Base-by-base conservation (phyloP, 1,284 basidiomycete species). In the Inonotus obliquus region DNA sequence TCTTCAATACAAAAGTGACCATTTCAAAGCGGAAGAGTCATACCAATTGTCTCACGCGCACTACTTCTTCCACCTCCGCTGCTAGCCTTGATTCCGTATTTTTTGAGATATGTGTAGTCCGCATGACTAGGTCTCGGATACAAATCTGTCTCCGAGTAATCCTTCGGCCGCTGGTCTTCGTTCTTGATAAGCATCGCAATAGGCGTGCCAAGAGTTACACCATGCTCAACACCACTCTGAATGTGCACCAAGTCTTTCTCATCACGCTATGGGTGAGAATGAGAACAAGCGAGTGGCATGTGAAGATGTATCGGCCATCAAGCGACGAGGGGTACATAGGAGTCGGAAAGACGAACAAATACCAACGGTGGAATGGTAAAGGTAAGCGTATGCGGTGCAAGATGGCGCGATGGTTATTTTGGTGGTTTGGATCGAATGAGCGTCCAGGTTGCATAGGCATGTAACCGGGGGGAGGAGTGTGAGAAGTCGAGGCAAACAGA, bases 61-160 rank as follows among this genome's bases (percentile, higher is more conserved):
- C 89, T 92, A 69, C 92, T 94, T 27, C 97, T 82, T 1, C 97
- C 97, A 47, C 97, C 97, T 47, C 97, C 97, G 63, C 90, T 94
- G 79, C 92, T 95, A 1, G 97, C 96, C 79, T 99, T 99, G 74
- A 99, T 76, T 37, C 94, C 94, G 74, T 99, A 99, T 73, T 99
- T 99, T 70, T 95, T 89, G 59, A 99, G 86, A 76, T 99, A 99
- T 35, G 97, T 99, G 76, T 92, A 98, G 75, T 99, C 97, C 56
- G 97, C 97, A 72, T 99, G 97, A 67, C 91, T 94, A 19, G 97
- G 97, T 32, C 97, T 89, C 44, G 97, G 97, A 79, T 94, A 99
- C 62, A 95, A 80, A 73, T 99, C 96, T 0, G 96, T 99, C 79
- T 98, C 97, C 68, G 94, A 90, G 78, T 99, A 99, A 76, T 99